Evolutionary conservation across 108 stramenopile species (phyloP), one percentile per base, ranked within the genome.

Genomic region (Cyclotella baltica): DNA sequence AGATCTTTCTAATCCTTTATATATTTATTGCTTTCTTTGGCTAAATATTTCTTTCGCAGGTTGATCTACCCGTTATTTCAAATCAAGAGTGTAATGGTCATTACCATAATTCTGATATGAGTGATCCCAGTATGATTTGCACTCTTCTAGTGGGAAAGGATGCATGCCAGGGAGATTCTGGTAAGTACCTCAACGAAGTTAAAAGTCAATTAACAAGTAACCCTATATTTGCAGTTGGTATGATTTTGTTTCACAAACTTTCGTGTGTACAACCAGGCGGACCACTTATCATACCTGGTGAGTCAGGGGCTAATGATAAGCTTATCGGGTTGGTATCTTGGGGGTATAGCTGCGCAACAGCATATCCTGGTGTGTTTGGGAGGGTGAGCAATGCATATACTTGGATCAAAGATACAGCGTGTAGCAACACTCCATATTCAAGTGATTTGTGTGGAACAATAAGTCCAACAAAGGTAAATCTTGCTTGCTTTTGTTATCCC

Each of bases 361-460:
- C 48, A 40, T 72, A 34, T 56, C 70, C 70, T 16, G 78, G 78
- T 19, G 59, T 72, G 15, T 79, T 86, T 59, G 57, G 68, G 38
- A 80, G 89, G 25, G 35, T 86, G 4, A 75, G 77, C 62, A 56
- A 70, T 38, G 62, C 40, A 15, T 31, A 29, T 4, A 35, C 58
- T 61, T 81, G 74, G 74, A 81, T 81, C 50, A n/a, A 67, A 56
- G 47, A 53, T n/a, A 76, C 2, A 29, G 73, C 85, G 16, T 88
- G 87, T 6, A 20, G 6, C 53, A 55, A 23, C 53, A 23, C 6
- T n/a, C n/a, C n/a, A n/a, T n/a, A n/a, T n/a, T n/a, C n/a, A n/a
- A n/a, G n/a, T n/a, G n/a, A n/a, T n/a, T n/a, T n/a, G n/a, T n/a
- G n/a, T n/a, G n/a, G n/a, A n/a, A n/a, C n/a, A n/a, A n/a, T n/a